Conservation (phyloP, 768 basidiomycete genomes). For the Termitomyces sp. region DNA sequence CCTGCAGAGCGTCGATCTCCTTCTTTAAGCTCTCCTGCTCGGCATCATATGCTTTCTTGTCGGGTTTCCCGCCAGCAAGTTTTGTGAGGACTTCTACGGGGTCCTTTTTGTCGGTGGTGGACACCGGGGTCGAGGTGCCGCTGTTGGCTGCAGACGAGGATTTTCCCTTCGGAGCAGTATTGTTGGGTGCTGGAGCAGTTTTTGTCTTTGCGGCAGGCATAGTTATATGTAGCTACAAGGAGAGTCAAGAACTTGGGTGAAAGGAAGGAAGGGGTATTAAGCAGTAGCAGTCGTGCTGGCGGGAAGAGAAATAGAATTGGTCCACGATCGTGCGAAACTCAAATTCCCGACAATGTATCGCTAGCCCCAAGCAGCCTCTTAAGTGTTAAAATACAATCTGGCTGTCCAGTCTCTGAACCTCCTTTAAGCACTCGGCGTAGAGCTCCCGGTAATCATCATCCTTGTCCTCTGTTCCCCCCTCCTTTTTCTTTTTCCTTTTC, state of each 20-base stretch:
- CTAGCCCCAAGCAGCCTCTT: background rate
- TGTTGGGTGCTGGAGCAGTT: constrained; percentile 34
- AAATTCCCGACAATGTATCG: background rate
- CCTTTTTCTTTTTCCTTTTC: constrained; percentile 70
- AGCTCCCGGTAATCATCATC: constrained; percentile 85
- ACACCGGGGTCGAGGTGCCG: constrained; percentile 43
- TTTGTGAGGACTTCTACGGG: constrained; percentile 31
- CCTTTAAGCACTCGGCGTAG: constrained; percentile 80
- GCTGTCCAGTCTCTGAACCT: constrained; percentile 78
- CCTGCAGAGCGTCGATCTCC: constrained; percentile 80
- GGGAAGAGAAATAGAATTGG: constrained; percentile 11
- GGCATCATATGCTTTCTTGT: constrained; percentile 77
- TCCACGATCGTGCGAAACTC: constrained; percentile 19
- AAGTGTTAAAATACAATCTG: constrained; percentile 53
- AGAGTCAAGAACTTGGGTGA: constrained; percentile 10
- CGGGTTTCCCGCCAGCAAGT: constrained; percentile 58
- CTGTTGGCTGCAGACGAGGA: constrained; percentile 31
- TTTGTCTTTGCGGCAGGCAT: constrained; percentile 56
- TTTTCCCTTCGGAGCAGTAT: constrained; percentile 34
- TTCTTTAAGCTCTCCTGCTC: constrained; percentile 81
- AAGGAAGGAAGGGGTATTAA: constrained; percentile 14
- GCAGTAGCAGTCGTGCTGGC: constrained; percentile 12
- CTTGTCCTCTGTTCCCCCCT: constrained; percentile 49
- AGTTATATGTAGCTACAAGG: constrained; percentile 18
- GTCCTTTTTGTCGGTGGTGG: constrained; percentile 37